Base-by-base conservation (phyloP, 805 yeast genomes). In the Brettanomyces nanus region DNA sequence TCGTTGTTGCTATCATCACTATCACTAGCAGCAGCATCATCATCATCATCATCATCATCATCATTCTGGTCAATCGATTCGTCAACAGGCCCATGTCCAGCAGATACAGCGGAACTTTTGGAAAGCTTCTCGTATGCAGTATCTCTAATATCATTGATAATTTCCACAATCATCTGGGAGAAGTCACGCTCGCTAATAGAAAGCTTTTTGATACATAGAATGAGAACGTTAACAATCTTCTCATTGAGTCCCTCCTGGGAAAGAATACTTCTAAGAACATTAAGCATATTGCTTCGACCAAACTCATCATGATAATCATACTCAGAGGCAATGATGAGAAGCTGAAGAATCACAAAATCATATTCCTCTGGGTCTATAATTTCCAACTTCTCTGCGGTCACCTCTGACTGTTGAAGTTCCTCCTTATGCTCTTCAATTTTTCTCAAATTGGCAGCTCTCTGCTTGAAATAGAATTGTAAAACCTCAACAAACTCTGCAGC, bases 271-370 rank as follows among this genome's bases (percentile, higher is more conserved):
- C 85, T 68, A 4, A 79, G 59, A 2, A 75, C 67, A 22, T 66
- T 69, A 28, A 83, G 61, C 75, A 86, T 76, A 32, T 77, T 76
- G 55, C 95, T 71, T 52, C 96, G 73, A 17, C 97, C 96, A 33
- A 83, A 73, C 57, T 89, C 95, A 62, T 92, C 97, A 48, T 86
- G 80, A 51, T 76, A 86, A 56, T 92, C 97, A 52, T 81, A 82
- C 28, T 74, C 73, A 21, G 71, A 71, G 1, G 89, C 80, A 20
- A 85, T 71, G 7, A 64, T 58, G 28, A 90, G 54, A 17, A 90
- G 57, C 56, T 92, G 95, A 41, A 77, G 76, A 30, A 87, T 69
- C 33, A 87, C 74, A 52, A 78, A 87, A 45, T 83, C 89, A 21
- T 76, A 53, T 39, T 81, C 86, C 18, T 63, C 66, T 4, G 72